Evolutionary conservation across 1,139 yeast species (phyloP).

Genomic region (Pichia inconspicua): DNA sequence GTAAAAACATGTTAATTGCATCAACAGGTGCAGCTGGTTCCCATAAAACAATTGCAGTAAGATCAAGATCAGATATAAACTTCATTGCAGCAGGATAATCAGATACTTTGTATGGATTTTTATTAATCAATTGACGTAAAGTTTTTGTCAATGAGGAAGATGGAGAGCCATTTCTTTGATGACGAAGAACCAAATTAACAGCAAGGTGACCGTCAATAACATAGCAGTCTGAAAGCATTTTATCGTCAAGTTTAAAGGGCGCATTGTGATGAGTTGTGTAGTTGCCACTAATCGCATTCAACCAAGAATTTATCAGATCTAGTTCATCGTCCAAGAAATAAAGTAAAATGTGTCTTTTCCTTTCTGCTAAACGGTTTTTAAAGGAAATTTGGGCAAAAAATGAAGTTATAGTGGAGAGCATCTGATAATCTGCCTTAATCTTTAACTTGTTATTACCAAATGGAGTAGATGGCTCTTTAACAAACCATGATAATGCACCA

Average conservation of each 20-base stretch:
- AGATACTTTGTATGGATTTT: slow-evolving; percentile 56
- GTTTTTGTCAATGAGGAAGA: slow-evolving; percentile 13
- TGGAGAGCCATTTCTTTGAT: slow-evolving; percentile 24
- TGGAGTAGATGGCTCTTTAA: slow-evolving; percentile 58
- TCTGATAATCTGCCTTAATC: slow-evolving; percentile 58
- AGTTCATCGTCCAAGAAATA: slow-evolving; percentile 73
- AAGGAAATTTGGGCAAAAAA: slow-evolving; percentile 15
- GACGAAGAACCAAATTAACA: slow-evolving; percentile 58
- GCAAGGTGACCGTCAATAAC: slow-evolving; percentile 66
- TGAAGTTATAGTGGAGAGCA: slow-evolving; percentile 47
- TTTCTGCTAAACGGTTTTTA: slow-evolving; percentile 20
- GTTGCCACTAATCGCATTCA: slow-evolving; percentile 55
- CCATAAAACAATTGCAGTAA: slow-evolving; percentile 59
- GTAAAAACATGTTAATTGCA: slow-evolving; percentile 76
- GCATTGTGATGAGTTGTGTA: slow-evolving; percentile 27
- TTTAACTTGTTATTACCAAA: slow-evolving; percentile 75
- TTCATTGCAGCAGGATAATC: slow-evolving; percentile 59
- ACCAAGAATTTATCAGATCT: slow-evolving; percentile 67
- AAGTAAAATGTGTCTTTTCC: slow-evolving; percentile 45
- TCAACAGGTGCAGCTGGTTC: slow-evolving; percentile 74
- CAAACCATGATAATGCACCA: slow-evolving; percentile 77
- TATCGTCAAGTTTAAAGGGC: slow-evolving; percentile 31
- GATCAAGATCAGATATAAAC: slow-evolving; percentile 40
- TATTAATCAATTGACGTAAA: slow-evolving; percentile 15
- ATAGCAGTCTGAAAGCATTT: slow-evolving; percentile 49